Base-by-base conservation (phyloP, 1,139 yeast genomes). In the Taphrina betulina region DNA sequence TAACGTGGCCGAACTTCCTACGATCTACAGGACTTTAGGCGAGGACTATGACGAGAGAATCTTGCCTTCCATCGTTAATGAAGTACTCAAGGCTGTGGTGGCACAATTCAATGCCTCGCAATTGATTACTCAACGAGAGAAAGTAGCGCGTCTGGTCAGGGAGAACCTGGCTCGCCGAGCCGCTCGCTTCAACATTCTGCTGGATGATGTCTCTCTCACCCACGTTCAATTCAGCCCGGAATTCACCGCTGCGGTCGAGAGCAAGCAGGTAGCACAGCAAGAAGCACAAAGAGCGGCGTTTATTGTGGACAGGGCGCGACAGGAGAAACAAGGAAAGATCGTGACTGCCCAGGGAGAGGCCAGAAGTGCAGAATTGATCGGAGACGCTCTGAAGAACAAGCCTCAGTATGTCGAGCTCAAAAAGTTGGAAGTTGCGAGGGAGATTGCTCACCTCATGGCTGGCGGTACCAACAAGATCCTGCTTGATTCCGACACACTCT, bases 261-360 rank as follows among this genome's bases (percentile, higher is more conserved):
- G 96, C 59, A 92, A 92, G 74, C 98, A 92, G 75, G 92, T 92
- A 71, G 98, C 99, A 33, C 98, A 94, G 73, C 99, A 92, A 75
- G 98, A 92, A 70, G 97, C 98, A 26, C 96, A 92, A 74, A 82
- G 95, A 71, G 97, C 98, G 12, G 96, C 97, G 0, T 94, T 90
- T 65, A 77, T 92, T 53, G 98, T 92, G 56, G 98, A 92, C 71
- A 87, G 90, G 69, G 98, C 99, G 16, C 82, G 86, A 64, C 98
- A 94, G 72, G 98, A 92, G 74, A 92, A 92, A 43, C 96, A 92
- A 72, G 95, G 94, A 69, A 78, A 87, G 75, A 95, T 92, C 63
- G 96, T 92, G 59, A 88, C 85, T 71, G 97, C 97, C 4, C 85
- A 88, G 70, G 99, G 99, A 80, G 99, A 92, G 74, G 99, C 98